Conservation (phyloP, 768 basidiomycete species). For the Calocera viscosa region DNA sequence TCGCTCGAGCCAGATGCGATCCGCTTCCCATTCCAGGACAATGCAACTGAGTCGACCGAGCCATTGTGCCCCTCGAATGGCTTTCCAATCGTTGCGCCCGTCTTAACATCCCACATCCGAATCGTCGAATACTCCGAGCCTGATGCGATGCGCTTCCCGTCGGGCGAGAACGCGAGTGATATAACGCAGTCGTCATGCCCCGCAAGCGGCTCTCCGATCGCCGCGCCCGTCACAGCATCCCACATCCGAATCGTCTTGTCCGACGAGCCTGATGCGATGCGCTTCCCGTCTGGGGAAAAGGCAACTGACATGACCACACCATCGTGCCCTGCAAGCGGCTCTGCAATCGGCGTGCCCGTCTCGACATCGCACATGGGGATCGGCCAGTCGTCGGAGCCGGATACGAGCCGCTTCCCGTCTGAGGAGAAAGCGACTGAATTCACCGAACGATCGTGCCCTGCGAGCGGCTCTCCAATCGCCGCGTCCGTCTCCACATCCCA, state of each 20-base stretch:
- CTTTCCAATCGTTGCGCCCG: constrained; percentile 28
- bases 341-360: neutral
- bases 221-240: neutral
- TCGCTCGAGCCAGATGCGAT: constrained; percentile 34
- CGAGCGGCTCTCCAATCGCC: neutral
- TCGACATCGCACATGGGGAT: constrained; percentile 1
- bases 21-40: constrained; percentile 32
- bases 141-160: neutral
- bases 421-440: neutral
- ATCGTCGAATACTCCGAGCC: constrained; percentile 31
- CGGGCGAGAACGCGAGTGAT: constrained; percentile 4
- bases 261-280: neutral
- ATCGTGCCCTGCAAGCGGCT: neutral
- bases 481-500: constrained; percentile 10
- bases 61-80: constrained; percentile 32
- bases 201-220: neutral
- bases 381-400: neutral
- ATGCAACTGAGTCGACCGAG: constrained; percentile 35
- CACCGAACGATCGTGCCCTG: neutral
- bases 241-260: constrained; percentile 9
- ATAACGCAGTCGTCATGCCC: neutral
- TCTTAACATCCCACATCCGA: constrained; percentile 33
- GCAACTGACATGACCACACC: neutral
- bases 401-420: constrained; percentile 14
- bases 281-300: constrained; percentile 5